phyloP scores from a whole-genome alignment of 2,329 filamentous ascomycete species.

The Trichoderma koningiopsis region DNA sequence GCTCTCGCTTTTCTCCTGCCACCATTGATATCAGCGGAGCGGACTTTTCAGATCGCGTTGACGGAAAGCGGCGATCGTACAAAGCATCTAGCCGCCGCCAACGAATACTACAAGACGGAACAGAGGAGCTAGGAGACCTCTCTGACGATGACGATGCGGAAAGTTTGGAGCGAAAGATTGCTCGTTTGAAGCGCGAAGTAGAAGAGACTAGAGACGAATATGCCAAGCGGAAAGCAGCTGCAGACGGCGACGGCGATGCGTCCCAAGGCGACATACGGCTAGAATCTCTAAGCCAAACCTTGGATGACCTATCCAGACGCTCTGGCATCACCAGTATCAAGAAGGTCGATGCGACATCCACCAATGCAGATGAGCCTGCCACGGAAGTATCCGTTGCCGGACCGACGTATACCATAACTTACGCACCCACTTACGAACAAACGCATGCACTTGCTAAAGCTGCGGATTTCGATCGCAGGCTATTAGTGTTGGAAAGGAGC shows the following conservation, averaged over 20 bases:
- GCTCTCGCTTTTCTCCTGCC: conserved; percentile 74
- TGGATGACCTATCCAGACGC: conserved; percentile 64
- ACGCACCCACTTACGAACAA: conserved; percentile 65
- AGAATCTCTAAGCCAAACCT: conserved; percentile 67
- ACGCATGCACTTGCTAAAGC: conserved; percentile 75
- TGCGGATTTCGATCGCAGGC: conserved; percentile 82
- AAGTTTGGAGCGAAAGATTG: conserved; percentile 74
- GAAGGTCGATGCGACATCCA: conserved; percentile 26
- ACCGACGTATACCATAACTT: conserved; percentile 65
- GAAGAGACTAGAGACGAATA: conserved; percentile 70
- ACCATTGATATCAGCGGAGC: conserved; percentile 75
- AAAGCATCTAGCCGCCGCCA: conserved; percentile 70
- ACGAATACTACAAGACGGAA: conserved; percentile 63
- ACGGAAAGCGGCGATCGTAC: conserved; percentile 81
- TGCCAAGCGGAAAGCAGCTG: conserved; percentile 51
- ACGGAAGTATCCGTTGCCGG: conserved; percentile 3
- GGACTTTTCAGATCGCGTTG: conserved; percentile 89
- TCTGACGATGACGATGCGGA: conserved; percentile 79
- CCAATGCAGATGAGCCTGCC: conserved; percentile 30
- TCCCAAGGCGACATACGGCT: conserved; percentile 43
- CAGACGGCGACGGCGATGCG: conserved; percentile 55
- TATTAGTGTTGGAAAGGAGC: conserved; percentile 75
- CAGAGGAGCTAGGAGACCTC: conserved; percentile 69
- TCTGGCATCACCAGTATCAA: conserved; percentile 26
- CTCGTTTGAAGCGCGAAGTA: conserved; percentile 79